Conservation (phyloP, 345 rosid species). For the Syzygium aromaticum region DNA sequence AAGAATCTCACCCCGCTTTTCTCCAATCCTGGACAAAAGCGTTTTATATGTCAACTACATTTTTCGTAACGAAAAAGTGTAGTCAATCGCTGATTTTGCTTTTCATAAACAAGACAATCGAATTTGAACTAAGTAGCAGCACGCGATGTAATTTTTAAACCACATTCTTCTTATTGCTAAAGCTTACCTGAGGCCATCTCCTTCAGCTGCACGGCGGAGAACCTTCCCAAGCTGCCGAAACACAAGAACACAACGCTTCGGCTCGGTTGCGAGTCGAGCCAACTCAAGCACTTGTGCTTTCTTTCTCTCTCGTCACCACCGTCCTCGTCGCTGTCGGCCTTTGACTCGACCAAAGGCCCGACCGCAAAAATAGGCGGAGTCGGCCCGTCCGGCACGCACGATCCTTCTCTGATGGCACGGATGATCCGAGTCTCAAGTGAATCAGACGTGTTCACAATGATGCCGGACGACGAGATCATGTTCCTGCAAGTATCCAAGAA, state of each 20-base stretch:
- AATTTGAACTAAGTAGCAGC: background rate
- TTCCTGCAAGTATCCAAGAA: background rate
- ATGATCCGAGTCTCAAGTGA: background rate
- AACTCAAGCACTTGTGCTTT: background rate
- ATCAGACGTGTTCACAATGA: background rate
- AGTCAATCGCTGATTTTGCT: background rate
- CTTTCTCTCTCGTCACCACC: background rate
- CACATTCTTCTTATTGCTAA: background rate
- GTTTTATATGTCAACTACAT: background rate
- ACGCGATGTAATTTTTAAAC: background rate
- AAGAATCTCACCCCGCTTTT: background rate
- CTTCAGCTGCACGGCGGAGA: constrained; percentile 1
- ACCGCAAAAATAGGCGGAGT: background rate
- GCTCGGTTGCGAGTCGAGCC: constrained; percentile 6
- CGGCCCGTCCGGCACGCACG: background rate
- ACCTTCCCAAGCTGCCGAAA: background rate
- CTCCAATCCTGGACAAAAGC: background rate
- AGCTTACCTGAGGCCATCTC: background rate
- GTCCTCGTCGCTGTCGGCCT: background rate
- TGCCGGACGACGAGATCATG: background rate
- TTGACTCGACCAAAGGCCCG: background rate
- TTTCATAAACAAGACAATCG: background rate
- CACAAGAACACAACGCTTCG: constrained; percentile 1
- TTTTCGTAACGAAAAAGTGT: no score
- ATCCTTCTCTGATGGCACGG: background rate